Evolutionary conservation across 768 basidiomycete species (phyloP).

Genomic region (Boletellus sp.): DNA sequence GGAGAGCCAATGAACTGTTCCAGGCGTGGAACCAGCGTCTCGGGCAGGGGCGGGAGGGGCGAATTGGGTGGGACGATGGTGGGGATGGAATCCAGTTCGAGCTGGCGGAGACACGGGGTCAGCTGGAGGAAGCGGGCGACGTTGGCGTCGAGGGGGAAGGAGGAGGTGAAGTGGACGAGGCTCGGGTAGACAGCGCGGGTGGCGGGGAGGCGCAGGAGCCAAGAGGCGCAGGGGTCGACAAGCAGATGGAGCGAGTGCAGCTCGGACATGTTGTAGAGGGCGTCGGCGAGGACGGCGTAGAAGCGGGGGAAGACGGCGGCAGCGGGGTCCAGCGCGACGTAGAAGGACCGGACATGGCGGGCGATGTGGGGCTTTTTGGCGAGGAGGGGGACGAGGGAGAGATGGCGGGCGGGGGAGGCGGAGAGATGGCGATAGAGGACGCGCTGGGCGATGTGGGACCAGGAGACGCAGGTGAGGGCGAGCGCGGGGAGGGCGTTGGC

Average conservation of each 20-base stretch:
- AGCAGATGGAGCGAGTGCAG: slow-evolving; percentile 50
- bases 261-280: slow-evolving; percentile 58
- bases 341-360: slow-evolving; percentile 56
- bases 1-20: slow-evolving; percentile 61
- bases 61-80: slow-evolving; percentile 19
- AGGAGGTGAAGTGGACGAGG: slow-evolving; percentile 54
- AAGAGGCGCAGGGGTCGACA: slow-evolving; percentile 49
- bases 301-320: slow-evolving; percentile 42
- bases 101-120: slow-evolving; percentile 50
- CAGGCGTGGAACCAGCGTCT: slow-evolving; percentile 41
- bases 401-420: slow-evolving; percentile 44
- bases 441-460: slow-evolving; percentile 44
- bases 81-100: slow-evolving; percentile 49
- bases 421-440: slow-evolving; percentile 60
- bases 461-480: slow-evolving; percentile 21
- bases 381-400: slow-evolving; percentile 51
- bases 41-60: slow-evolving; percentile 24
- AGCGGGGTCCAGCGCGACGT: slow-evolving; percentile 47
- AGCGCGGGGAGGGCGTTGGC: slow-evolving; percentile 41
- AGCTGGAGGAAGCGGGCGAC: slow-evolving; percentile 57
- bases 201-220: slow-evolving; percentile 43
- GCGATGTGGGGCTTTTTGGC: slow-evolving; percentile 56
- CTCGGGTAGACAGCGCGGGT: slow-evolving; percentile 34
- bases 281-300: slow-evolving; percentile 46
- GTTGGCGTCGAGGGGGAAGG: slow-evolving; percentile 57